phyloP scores from a whole-genome alignment of 73 alveolate species.

The Paraurostyla sp. region DNA sequence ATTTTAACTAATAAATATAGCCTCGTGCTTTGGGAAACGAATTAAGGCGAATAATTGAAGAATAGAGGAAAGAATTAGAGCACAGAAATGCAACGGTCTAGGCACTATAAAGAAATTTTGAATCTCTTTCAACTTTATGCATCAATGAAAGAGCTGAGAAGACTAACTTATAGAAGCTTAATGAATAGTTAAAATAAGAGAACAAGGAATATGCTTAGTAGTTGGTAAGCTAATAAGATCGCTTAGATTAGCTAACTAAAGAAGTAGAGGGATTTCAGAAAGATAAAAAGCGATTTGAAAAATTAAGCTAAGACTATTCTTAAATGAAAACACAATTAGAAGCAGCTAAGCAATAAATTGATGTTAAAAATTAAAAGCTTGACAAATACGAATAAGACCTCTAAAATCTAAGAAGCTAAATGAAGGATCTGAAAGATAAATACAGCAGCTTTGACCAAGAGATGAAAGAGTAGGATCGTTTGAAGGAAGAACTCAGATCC shows the following conservation, averaged over 20 bases:
- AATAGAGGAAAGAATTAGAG: constrained; percentile 59
- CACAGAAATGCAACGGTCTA: constrained; percentile 52
- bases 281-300: constrained; percentile 26
- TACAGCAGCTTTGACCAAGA: background rate
- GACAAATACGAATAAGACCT: background rate
- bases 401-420: background rate
- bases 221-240: background rate
- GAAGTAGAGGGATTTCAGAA: constrained; percentile 8
- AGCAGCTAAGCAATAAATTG: background rate
- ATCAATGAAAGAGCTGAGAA: constrained; percentile 54
- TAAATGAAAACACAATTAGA: constrained; percentile 10
- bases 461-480: constrained; percentile 13
- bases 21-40: constrained; percentile 9
- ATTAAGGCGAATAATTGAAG: constrained; percentile 53
- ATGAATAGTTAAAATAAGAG: constrained; percentile 35
- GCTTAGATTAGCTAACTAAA: background rate
- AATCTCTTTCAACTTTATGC: constrained; percentile 51
- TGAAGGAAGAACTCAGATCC: background rate
- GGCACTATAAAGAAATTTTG: constrained; percentile 62
- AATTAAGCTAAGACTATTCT: constrained; percentile 25
- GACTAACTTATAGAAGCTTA: background rate
- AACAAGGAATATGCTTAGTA: constrained; percentile 38
- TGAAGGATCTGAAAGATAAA: constrained; percentile 20
- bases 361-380: background rate
- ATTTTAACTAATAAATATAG: background rate